Evolutionary conservation across 169 alveolate species (phyloP).

Genomic region (Babesia gibsoni): DNA sequence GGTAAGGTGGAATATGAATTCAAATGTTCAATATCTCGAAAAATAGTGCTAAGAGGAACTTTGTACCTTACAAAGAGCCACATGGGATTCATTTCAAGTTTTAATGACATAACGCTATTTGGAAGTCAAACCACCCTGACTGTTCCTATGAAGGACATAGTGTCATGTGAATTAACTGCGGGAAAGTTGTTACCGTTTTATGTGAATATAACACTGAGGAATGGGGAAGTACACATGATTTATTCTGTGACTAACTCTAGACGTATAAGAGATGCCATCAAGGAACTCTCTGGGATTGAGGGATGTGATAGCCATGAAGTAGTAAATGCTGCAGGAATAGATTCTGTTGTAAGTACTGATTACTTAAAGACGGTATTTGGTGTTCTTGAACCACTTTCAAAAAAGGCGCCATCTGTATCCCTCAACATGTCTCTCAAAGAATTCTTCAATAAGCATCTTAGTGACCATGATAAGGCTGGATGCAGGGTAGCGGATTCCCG

Average conservation of each 20-base stretch:
- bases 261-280: constrained; percentile 10
- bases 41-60: constrained; percentile 33
- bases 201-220: constrained; percentile 5
- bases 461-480: constrained; percentile 10
- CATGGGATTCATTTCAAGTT: constrained; percentile 49
- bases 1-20: constrained; percentile 32
- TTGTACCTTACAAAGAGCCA: constrained; percentile 46
- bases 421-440: constrained; percentile 1
- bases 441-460: not conserved
- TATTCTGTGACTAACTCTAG: constrained; percentile 20
- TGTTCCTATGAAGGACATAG: constrained; percentile 18
- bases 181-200: constrained; percentile 3
- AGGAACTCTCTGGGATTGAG: not conserved
- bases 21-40: constrained; percentile 23
- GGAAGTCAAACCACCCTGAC: constrained; percentile 37
- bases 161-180: constrained; percentile 2
- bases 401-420: not conserved
- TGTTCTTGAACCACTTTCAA: constrained; percentile 10
- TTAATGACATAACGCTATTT: constrained; percentile 39
- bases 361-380: constrained; percentile 12
- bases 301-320: not conserved
- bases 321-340: not conserved
- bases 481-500: constrained; percentile 25
- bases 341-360: not conserved
- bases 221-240: constrained; percentile 7